These are phyloP conservation scores for Hysterium pulicare DNA, from an alignment of 2,329 filamentous ascomycete species.

Conservation along the genomic window DNA sequence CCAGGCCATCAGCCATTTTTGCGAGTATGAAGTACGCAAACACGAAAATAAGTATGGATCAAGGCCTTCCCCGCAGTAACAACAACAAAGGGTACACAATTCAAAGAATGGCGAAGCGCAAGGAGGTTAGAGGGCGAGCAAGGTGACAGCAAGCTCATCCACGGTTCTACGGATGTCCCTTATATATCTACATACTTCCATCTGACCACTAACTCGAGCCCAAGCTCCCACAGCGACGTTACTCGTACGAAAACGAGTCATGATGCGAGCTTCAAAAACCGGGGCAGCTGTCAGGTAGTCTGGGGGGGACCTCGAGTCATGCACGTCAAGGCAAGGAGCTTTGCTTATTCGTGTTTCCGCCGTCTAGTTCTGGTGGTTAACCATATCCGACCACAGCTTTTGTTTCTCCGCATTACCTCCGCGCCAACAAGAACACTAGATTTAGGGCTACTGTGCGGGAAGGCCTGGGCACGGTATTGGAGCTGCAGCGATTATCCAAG, in stretches of 20 bases:
- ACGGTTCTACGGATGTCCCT: neutral
- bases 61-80: too few species aligned
- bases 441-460: too few species aligned
- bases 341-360: constrained; percentile 6
- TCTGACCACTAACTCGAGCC: too few species aligned
- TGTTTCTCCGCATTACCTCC: too few species aligned
- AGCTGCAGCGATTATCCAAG: too few species aligned
- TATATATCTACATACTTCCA: constrained; percentile 4
- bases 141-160: neutral
- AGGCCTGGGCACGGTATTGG: too few species aligned
- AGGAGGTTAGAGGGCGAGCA: neutral
- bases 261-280: constrained; percentile 3
- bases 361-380: too few species aligned
- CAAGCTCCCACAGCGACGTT: constrained; percentile 3
- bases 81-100: too few species aligned
- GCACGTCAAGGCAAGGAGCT: neutral
- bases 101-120: neutral
- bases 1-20: constrained; percentile 28
- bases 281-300: constrained; percentile 1
- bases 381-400: too few species aligned
- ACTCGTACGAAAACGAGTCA: constrained; percentile 6
- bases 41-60: neutral
- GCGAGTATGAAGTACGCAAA: neutral
- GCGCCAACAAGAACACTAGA: too few species aligned
- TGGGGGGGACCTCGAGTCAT: constrained; percentile 7